Conservation (phyloP, 805 yeast species). For the Yarrowia keelungensis region DNA sequence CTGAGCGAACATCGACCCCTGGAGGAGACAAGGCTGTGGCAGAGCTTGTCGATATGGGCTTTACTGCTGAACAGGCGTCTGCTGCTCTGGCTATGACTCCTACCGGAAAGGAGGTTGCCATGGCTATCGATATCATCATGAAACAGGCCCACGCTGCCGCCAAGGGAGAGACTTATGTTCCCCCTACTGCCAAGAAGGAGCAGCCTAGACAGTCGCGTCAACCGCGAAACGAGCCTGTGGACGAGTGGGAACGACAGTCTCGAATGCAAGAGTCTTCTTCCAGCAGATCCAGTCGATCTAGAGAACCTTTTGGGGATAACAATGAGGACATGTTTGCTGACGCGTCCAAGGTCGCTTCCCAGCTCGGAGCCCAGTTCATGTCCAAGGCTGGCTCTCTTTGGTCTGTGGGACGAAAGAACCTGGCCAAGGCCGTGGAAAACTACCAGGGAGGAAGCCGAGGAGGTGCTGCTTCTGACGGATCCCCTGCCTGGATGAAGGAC, state of each 20-base stretch:
- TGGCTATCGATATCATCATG: slow-evolving; percentile 73
- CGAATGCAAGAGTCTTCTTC: slow-evolving; percentile 6
- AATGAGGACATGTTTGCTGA: slow-evolving; percentile 24
- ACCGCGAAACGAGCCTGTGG: slow-evolving; percentile 1
- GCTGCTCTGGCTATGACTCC: slow-evolving; percentile 62
- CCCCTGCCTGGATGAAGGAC: slow-evolving; percentile 80
- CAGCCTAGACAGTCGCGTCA: slow-evolving; percentile 1
- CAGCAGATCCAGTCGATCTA: slow-evolving; percentile 3
- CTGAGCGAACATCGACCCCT: slow-evolving; percentile 26
- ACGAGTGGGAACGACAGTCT: slow-evolving; percentile 34
- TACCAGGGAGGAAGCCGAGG: slow-evolving; percentile 53
- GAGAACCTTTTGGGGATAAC: not conserved
- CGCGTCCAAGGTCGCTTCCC: slow-evolving; percentile 33
- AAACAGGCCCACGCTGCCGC: slow-evolving; percentile 59
- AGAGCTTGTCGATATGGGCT: slow-evolving; percentile 81
- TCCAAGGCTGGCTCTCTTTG: slow-evolving; percentile 66
- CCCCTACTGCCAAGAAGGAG: slow-evolving; percentile 2
- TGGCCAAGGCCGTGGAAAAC: slow-evolving; percentile 67
- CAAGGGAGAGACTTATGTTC: slow-evolving; percentile 41
- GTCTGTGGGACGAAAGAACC: slow-evolving; percentile 64
- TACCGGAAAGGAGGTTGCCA: slow-evolving; percentile 63
- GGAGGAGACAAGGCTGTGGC: slow-evolving; percentile 57
- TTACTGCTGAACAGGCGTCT: slow-evolving; percentile 64
- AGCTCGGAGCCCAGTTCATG: slow-evolving; percentile 58
- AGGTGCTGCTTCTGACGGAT: slow-evolving; percentile 47